Evolutionary conservation across 2,329 filamentous ascomycete species (phyloP), one percentile per base, ranked within the genome.

Genomic region (Ascochyta rabiei): DNA sequence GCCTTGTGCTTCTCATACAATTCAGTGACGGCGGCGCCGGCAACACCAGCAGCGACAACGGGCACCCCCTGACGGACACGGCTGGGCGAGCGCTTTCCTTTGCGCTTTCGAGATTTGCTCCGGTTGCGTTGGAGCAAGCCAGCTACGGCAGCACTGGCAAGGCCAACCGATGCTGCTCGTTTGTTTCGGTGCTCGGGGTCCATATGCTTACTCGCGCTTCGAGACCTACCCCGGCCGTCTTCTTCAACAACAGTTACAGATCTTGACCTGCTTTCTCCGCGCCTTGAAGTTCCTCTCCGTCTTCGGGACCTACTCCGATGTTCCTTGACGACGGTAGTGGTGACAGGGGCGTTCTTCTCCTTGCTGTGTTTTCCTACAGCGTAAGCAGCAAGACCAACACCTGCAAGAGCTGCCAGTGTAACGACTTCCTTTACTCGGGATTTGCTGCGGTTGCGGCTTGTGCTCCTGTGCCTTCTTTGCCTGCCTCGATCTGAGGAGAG

Each of bases 1-100:
- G 80, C 82, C 72, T 86, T 86, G 56, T 81, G 82, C 64, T 82
- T 85, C 72, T 88, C 86, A 64, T 87, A 88, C 15, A 88, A 69
- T 21, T 83, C 83, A 53, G 85, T 83, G 28, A 85, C 76, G 13
- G 84, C 86, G 35, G 86, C 86, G 60, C 83, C 84, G 40, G 83
- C 82, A 13, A 86, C 73, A 43, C 85, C 85, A 47, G 84, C 84
- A 35, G 83, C 85, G 61, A 83, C 81, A 48, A 88, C 82, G 1
- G 85, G 85, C 6, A 85, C 77, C 42, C 83, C 84, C 57, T 82
- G 76, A 55, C 82, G 78, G 33, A 86, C 55, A 24, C 82, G 79
- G 64, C 84, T 86, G 52, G 77, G 80, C 35, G 82, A 85, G 26
- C 82, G 80, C 47, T 80, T 76, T 34, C 81, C 80, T 56, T 79